Conservation (phyloP, 108 stramenopile genomes). For the Fragilariopsis cylindrus region DNA sequence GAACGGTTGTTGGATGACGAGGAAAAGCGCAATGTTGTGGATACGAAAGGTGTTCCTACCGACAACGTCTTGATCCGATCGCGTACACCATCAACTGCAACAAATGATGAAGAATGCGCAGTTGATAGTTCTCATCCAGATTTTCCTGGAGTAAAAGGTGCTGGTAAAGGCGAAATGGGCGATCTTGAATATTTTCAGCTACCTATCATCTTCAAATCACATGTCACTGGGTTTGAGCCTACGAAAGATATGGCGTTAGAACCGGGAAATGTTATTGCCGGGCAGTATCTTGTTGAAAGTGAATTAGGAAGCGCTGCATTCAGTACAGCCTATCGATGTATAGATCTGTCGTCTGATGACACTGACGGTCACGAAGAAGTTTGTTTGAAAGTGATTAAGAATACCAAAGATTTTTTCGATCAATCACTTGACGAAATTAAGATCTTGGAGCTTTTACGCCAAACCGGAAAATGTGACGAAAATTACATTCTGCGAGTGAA, state of each 20-base stretch:
- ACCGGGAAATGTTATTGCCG: slow-evolving; percentile 84
- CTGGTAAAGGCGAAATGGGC: slow-evolving; percentile 71
- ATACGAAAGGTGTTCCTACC: slow-evolving; percentile 7
- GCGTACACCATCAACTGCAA: not conserved
- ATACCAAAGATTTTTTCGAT: slow-evolving; percentile 99
- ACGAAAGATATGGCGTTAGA: slow-evolving; percentile 83
- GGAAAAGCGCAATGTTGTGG: slow-evolving; percentile 21
- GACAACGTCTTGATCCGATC: slow-evolving; percentile 8
- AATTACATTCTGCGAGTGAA: slow-evolving; percentile 89
- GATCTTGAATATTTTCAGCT: slow-evolving; percentile 83
- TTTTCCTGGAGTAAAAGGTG: slow-evolving; percentile 71
- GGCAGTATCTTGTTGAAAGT: slow-evolving; percentile 88
- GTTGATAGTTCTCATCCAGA: slow-evolving; percentile 31
- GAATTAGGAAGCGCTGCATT: slow-evolving; percentile 95
- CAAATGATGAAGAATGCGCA: slow-evolving; percentile 12
- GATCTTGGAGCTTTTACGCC: slow-evolving; percentile 86
- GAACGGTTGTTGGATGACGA: slow-evolving; percentile 64
- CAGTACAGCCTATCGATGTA: slow-evolving; percentile 90
- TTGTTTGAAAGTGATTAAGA: slow-evolving; percentile 97
- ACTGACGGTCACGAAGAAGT: slow-evolving; percentile 84
- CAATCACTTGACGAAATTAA: slow-evolving; percentile 98
- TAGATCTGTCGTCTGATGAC: slow-evolving; percentile 79
- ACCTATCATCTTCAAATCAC: slow-evolving; percentile 82
- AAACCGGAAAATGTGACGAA: slow-evolving; percentile 77
- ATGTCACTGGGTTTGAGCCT: slow-evolving; percentile 88